These are phyloP conservation scores for Tubosaeta sp. DNA, from an alignment of 768 basidiomycete genomes.

Conservation along the genomic window DNA sequence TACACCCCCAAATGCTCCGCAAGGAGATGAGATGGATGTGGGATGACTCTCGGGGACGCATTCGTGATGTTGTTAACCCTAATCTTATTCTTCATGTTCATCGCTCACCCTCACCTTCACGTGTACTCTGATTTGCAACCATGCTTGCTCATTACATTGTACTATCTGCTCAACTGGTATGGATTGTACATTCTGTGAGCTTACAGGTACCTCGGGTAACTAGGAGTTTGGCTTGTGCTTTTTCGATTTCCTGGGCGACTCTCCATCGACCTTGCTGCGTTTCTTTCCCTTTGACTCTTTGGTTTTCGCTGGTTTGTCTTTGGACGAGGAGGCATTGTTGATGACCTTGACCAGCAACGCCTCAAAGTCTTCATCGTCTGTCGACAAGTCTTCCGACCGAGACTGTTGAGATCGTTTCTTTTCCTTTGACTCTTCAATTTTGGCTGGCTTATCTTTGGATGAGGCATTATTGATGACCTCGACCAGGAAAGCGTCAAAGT, in stretches of 20 bases:
- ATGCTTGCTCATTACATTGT: conserved; percentile 23
- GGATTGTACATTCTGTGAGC: too few species aligned
- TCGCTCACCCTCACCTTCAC: conserved; percentile 18
- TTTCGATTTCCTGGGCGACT: conserved; percentile 10
- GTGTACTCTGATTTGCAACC: conserved; percentile 22
- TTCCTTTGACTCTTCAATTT: too few species aligned
- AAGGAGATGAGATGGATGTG: conserved; percentile 54
- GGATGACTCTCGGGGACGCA: too few species aligned
- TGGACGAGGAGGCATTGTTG: background rate
- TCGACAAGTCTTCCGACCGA: background rate
- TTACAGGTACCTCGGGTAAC: too few species aligned
- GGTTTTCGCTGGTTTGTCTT: conserved; percentile 6
- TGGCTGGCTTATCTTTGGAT: too few species aligned
- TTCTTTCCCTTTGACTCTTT: conserved; percentile 36
- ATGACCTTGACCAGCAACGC: conserved; percentile 22
- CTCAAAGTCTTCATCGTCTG: conserved; percentile 23
- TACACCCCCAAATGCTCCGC: conserved; percentile 40
- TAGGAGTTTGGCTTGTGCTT: too few species aligned
- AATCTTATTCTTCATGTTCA: too few species aligned
- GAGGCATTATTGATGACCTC: too few species aligned
- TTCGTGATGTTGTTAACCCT: too few species aligned
- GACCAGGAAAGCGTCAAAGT: too few species aligned
- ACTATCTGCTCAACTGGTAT: background rate
- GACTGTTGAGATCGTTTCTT: too few species aligned
- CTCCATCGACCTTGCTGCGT: conserved; percentile 44